Conservation (phyloP, 202 grass and related monocot genomes). For the Carex arenaria region DNA sequence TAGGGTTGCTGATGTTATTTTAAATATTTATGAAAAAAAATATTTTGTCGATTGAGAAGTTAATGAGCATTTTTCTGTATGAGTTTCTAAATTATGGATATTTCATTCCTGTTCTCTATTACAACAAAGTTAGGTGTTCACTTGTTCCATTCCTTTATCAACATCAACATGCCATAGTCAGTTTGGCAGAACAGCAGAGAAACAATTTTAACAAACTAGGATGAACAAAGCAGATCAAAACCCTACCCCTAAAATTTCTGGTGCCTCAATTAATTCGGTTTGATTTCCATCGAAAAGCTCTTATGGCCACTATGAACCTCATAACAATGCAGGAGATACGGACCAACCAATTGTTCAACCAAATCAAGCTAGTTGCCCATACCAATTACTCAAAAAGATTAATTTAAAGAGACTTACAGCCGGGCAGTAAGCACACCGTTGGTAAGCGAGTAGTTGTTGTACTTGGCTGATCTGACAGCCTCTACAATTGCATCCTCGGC, state of each 20-base stretch:
- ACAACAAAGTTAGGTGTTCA: too few relatives aligned
- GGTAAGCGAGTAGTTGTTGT: slow-evolving; percentile 30
- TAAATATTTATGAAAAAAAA: neutral
- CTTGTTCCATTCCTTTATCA: neutral
- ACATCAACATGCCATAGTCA: neutral
- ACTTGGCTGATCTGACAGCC: slow-evolving; percentile 35
- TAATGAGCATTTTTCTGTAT: neutral
- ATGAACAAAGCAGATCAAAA: neutral
- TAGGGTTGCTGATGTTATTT: neutral
- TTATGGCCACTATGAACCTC: neutral
- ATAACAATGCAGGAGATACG: neutral
- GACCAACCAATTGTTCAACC: neutral
- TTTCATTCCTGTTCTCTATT: too few relatives aligned
- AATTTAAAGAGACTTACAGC: slow-evolving; percentile 11
- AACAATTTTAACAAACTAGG: neutral
- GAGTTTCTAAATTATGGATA: too few relatives aligned
- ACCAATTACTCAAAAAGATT: neutral
- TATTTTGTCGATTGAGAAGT: neutral
- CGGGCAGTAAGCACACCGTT: slow-evolving; percentile 20
- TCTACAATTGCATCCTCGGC: slow-evolving; percentile 42
- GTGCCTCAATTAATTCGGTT: neutral
- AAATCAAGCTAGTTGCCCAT: neutral
- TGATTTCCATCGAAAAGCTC: neutral
- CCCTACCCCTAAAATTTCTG: neutral
- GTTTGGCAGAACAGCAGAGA: neutral